Conservation (phyloP, 768 basidiomycete genomes). For the Lactifluus volemus region DNA sequence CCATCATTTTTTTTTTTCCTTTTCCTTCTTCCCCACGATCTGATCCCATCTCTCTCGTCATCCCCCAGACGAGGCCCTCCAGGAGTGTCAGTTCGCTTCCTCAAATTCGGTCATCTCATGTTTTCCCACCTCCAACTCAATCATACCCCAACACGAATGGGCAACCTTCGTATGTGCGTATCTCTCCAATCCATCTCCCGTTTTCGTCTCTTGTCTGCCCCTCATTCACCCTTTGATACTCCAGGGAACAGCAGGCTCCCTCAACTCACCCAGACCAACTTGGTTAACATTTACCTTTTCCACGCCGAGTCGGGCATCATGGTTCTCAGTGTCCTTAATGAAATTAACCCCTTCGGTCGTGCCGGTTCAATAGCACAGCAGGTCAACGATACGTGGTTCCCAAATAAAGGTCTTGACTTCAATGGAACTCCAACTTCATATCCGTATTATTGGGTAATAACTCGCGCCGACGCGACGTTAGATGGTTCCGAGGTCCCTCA, state of each 20-base stretch:
- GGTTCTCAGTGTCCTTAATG: constrained; percentile 37
- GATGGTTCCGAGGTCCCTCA: constrained; percentile 56
- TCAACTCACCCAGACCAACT: constrained; percentile 49
- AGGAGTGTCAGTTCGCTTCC: constrained; percentile 43
- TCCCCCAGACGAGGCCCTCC: constrained; percentile 32
- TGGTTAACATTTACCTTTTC: constrained; percentile 71
- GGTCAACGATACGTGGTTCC: constrained; percentile 75
- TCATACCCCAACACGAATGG: constrained; percentile 66
- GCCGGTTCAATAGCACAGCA: constrained; percentile 45
- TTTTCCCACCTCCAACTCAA: constrained; percentile 49
- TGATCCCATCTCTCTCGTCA: constrained; percentile 9
- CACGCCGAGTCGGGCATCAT: constrained; percentile 55
- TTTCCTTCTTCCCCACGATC: neutral
- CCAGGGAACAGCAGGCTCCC: constrained; percentile 73
- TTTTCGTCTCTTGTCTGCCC: constrained; percentile 12
- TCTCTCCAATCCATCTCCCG: neutral
- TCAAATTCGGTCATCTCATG: constrained; percentile 74
- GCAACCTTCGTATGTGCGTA: constrained; percentile 74
- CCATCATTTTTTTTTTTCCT: neutral
- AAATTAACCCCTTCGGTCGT: constrained; percentile 39
- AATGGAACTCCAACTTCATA: constrained; percentile 46
- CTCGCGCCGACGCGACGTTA: constrained; percentile 45
- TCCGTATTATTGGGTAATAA: constrained; percentile 74
- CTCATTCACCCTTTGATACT: constrained; percentile 17
- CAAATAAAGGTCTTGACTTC: constrained; percentile 37